These are phyloP conservation scores for Pestalotiopsis sp. DNA, from an alignment of 2,329 filamentous ascomycete genomes.

Conservation along the genomic window DNA sequence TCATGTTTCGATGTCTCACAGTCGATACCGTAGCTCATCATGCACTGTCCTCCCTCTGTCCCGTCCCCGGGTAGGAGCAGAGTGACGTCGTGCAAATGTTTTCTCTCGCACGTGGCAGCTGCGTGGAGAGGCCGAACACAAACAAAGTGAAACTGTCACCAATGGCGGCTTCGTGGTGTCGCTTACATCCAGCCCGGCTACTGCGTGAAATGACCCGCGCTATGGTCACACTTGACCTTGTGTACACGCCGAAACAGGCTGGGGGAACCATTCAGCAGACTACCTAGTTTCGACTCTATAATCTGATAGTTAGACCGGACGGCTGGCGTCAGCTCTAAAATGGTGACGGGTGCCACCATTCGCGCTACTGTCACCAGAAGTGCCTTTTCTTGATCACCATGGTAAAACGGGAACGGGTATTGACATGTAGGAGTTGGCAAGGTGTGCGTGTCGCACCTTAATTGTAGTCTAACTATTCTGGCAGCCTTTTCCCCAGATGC, in stretches of 20 bases:
- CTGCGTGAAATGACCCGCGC: neutral
- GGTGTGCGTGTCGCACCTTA: slow-evolving; percentile 15
- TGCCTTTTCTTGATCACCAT: neutral
- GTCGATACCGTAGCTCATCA: no score
- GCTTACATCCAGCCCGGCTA: neutral
- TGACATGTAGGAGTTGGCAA: slow-evolving; percentile 12
- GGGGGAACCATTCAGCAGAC: neutral
- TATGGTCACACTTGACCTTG: neutral
- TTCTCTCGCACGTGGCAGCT: no score
- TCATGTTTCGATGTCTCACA: no score
- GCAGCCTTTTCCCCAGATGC: neutral
- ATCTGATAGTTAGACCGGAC: neutral
- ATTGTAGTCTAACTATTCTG: slow-evolving; percentile 6
- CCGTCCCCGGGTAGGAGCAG: no score
- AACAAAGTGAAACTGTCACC: no score
- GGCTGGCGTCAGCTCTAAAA: neutral
- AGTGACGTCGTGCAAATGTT: no score
- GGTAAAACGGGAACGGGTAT: neutral
- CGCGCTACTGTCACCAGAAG: neutral
- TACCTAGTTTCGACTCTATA: neutral
- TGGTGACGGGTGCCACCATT: neutral
- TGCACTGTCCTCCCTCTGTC: no score
- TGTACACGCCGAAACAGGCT: neutral
- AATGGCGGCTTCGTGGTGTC: neutral
- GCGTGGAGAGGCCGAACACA: no score